Conservation (phyloP, 306 rosid genomes). For the Dryas drummondii region DNA sequence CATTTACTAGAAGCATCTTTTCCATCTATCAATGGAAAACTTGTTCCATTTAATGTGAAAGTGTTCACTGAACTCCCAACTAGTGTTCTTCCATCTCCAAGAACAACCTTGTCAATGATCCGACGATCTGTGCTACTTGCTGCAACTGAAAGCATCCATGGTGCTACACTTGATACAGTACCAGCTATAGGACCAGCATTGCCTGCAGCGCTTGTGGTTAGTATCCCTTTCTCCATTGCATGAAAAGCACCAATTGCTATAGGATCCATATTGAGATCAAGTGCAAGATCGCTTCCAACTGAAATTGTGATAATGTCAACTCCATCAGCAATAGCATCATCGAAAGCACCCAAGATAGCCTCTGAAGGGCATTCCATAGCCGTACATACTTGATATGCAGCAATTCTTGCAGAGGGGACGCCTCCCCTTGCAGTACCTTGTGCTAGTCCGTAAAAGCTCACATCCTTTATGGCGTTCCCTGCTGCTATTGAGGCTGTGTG, state of each 20-base stretch:
- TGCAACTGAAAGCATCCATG: conserved; percentile 35
- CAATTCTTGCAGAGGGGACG: too few relatives aligned
- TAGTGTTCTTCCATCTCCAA: neutral
- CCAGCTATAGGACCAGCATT: conserved; percentile 16
- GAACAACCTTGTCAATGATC: neutral
- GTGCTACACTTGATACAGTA: conserved; percentile 10
- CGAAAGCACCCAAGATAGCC: conserved; percentile 29
- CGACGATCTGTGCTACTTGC: conserved; percentile 32
- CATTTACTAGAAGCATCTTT: neutral
- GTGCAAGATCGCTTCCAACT: rapidly evolving
- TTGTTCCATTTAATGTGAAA: neutral
- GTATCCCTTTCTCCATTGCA: conserved; percentile 27
- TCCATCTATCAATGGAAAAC: neutral
- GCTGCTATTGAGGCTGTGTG: too few relatives aligned
- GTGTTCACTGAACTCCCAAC: neutral
- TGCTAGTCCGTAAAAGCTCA: too few relatives aligned
- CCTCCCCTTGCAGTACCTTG: too few relatives aligned
- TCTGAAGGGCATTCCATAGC: neutral
- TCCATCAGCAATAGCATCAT: conserved; percentile 36
- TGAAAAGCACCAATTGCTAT: conserved; percentile 37
- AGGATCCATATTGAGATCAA: neutral
- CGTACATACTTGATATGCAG: conserved; percentile 12
- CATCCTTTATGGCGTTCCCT: too few relatives aligned
- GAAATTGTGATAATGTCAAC: conserved; percentile 33
- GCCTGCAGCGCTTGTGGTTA: conserved; percentile 24